A percentile compares a stretch with the other conserved stretches of the same genome.
Conservation (phyloP, 345 rosid genomes). For the Populus davidiana region DNA sequence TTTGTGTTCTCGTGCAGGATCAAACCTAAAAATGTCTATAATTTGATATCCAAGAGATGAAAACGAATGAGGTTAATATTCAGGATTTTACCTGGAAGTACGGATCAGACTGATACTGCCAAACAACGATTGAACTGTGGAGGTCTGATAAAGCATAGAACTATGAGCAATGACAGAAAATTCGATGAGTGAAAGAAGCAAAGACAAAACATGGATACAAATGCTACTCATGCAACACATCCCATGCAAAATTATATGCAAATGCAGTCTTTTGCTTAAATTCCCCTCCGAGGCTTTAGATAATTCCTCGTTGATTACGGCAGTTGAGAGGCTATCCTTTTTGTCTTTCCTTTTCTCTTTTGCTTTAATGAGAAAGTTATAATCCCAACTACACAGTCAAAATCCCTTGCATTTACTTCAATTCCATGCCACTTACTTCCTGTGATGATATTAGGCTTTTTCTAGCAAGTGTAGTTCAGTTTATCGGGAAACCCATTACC, state of each 20-base stretch:
- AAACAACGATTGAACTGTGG: neutral
- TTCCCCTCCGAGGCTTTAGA: neutral
- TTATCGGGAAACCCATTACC: neutral
- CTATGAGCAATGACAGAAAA: neutral
- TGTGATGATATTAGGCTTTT: constrained; percentile 1
- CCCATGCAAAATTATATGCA: neutral
- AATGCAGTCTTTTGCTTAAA: neutral
- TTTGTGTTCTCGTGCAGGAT: neutral
- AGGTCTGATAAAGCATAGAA: neutral
- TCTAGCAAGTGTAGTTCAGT: neutral
- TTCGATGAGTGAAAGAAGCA: neutral
- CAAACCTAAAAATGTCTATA: neutral
- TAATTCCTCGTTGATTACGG: neutral
- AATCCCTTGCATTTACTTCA: neutral
- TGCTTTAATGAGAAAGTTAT: constrained; percentile 1
- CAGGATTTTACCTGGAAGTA: neutral
- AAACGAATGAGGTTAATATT: neutral
- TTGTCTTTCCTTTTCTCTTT: neutral
- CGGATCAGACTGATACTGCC: neutral
- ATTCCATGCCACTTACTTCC: constrained; percentile 6
- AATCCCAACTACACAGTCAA: constrained; percentile 9
- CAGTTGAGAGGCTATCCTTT: neutral
- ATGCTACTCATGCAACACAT: neutral
- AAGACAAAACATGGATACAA: neutral
- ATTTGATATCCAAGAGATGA: neutral